Base-by-base conservation (phyloP, 2,329 filamentous ascomycete genomes). In the Scytalidium lignicola region DNA sequence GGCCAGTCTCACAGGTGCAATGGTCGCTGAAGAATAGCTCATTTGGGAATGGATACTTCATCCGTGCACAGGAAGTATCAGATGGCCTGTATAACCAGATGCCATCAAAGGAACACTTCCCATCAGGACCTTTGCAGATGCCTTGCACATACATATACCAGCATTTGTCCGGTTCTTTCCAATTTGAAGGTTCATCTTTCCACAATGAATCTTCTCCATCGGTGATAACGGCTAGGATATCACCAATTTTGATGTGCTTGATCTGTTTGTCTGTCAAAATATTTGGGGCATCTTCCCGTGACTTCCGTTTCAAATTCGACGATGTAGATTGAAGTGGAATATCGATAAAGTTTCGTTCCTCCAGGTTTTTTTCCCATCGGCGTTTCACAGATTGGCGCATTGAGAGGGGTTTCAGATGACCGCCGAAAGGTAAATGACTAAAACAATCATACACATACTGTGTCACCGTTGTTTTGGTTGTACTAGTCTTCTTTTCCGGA, bases 21-120 rank as follows among this genome's bases (percentile, higher is more conserved):
- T 90, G 82, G 45, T 90, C 80, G 0, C 83, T 88, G 0, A 92
- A 66, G 53, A 93, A 93, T 0, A 93, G 65, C 64, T 95, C 88
- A 46, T 90, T 87, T 0, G 67, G 53, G 65, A 80, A 83, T 0
- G 85, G 84, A 56, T 92, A 95, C 9, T 74, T 75, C 66, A 84
- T 82, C 5, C 76, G 68, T 0, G 75, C 78, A 41, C 90, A 87
- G 0, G 84, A 78, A 0, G 89, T 93, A 47, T 93, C 84, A 0
- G 73, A 70, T 0, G 88, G 78, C 2, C 78, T 73, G 56, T 91
- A 92, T 0, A 93, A 70, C 88, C 88, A 93, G 1, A 86, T 73
- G 0, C 90, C 78, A 48, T 84, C 75, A 10, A 90, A 79, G 1
- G 69, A 68, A 0, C 63, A 66, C 15, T 53, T 55, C 0, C 73